Base-by-base conservation (phyloP, 1,284 basidiomycete species). In the Agroathelia rolfsii region DNA sequence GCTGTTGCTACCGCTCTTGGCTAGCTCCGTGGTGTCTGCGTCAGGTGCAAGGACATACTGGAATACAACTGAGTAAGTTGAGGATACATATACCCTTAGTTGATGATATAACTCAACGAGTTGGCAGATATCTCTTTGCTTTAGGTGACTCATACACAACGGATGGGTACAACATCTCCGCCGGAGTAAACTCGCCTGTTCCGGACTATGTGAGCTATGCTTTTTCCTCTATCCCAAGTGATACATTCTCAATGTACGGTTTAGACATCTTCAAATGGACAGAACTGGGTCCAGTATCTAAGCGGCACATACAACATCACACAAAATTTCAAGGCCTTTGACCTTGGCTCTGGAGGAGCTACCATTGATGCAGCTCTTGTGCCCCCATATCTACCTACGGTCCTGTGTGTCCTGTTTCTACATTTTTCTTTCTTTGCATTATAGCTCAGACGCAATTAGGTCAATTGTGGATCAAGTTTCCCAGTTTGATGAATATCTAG, bases 401-500 rank as follows among this genome's bases (percentile, higher is more conserved):
- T 76, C 2, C 46, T 70, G 71, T 76, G 38, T 38, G 62, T 50
- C 34, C 17, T 37, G 24, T 49, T 34, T 4, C 16, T 18, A 4
- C 6, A 17, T 22, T n/a, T 7, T 7, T 8, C 10, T 21, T 16
- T 16, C 15, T 17, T 29, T 24, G 29, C 4, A 31, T 5, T 19
- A n/a, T n/a, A n/a, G 17, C 21, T 29, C 10, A 30, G 5, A 6
- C 12, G 5, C 27, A 19, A 17, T 6, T 30, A 77, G 75, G 35
- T 76, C 73, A 0, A 54, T 78, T 31, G 74, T 76, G 1, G 67
- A 76, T 38, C 74, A 79, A 48, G 73, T 78, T 4, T 50, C 59
- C 12, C 64, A 69, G 41, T 79, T 77, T 52, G 62, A 69, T 31
- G 28, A 59, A 9, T 58, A 71, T 36, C 52, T 76, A 1, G 65